Conservation (phyloP, 2,329 filamentous ascomycete species). For the Davidsoniella virescens region DNA sequence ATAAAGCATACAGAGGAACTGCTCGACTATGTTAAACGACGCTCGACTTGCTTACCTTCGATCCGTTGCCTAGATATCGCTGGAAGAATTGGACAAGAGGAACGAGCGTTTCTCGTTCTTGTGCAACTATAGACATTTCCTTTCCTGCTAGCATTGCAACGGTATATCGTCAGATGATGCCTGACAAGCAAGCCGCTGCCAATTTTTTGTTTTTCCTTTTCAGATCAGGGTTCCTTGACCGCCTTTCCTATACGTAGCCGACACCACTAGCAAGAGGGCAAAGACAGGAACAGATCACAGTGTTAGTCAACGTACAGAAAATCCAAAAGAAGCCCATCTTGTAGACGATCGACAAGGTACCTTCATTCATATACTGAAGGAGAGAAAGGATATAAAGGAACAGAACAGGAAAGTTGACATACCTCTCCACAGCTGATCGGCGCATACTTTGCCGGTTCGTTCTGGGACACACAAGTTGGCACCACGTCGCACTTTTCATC, state of each 20-base stretch:
- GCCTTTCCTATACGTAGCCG: neutral
- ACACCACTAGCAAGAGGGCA: neutral
- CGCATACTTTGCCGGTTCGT: constrained; percentile 31
- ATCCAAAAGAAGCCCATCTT: neutral
- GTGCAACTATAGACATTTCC: too few species aligned
- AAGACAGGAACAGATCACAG: neutral
- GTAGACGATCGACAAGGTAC: too few species aligned
- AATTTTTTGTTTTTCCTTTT: too few species aligned
- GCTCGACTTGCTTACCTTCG: too few species aligned
- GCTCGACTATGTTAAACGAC: too few species aligned
- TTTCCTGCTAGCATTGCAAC: neutral
- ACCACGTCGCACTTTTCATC: constrained; percentile 33
- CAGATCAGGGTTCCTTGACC: neutral
- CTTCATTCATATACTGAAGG: too few species aligned
- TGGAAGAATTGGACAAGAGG: too few species aligned
- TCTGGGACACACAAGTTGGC: constrained; percentile 28
- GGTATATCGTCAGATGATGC: neutral
- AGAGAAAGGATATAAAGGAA: too few species aligned
- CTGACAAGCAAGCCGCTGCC: too few species aligned
- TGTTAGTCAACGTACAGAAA: neutral
- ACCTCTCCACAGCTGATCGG: constrained; percentile 33
- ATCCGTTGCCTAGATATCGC: too few species aligned
- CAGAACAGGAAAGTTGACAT: neutral
- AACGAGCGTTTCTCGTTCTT: too few species aligned
- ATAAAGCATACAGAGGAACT: too few species aligned